Percentiles rank a stretch among this genome's conserved stretches.
Evolutionary conservation across 768 basidiomycete genomes (phyloP).

Genomic region (Trichaptum fuscoviolaceum): DNA sequence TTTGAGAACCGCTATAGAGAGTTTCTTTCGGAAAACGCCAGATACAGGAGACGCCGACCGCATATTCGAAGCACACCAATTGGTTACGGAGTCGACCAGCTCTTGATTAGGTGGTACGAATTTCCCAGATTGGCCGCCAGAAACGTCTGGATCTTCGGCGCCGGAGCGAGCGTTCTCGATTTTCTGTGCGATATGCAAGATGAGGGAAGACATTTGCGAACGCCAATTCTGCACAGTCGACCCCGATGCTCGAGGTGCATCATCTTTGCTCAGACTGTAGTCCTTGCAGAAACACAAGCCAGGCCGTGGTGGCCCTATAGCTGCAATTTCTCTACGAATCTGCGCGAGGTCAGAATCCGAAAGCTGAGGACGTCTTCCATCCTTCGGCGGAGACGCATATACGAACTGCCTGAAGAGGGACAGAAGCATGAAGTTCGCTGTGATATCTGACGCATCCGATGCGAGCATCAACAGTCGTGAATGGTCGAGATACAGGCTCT

Average conservation of each 20-base stretch:
- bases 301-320: slow-evolving; percentile 55
- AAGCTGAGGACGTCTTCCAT: slow-evolving; percentile 31
- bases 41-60: slow-evolving; percentile 54
- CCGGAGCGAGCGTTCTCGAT: slow-evolving; percentile 33
- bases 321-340: slow-evolving; percentile 73
- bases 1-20: slow-evolving; percentile 60
- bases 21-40: slow-evolving; percentile 52
- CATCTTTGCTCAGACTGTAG: slow-evolving; percentile 12
- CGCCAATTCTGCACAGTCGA: slow-evolving; percentile 48
- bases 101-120: slow-evolving; percentile 43
- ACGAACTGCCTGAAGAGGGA: slow-evolving; percentile 75
- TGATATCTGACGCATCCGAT: slow-evolving; percentile 69
- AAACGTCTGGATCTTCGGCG: slow-evolving; percentile 5
- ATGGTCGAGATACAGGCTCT: slow-evolving; percentile 78
- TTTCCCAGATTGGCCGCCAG: neutral
- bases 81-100: slow-evolving; percentile 54
- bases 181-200: slow-evolving; percentile 70
- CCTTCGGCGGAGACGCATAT: slow-evolving; percentile 27
- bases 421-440: slow-evolving; percentile 73
- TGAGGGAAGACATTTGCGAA: slow-evolving; percentile 55
- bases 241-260: slow-evolving; percentile 23
- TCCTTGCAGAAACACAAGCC: slow-evolving; percentile 49
- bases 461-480: slow-evolving; percentile 60
- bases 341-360: slow-evolving; percentile 49
- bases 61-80: slow-evolving; percentile 70